These are phyloP conservation scores for Amoeboaphelidium protococcarum DNA, from an alignment of 371 early-diverging fungal genomes.

Conservation along the genomic window DNA sequence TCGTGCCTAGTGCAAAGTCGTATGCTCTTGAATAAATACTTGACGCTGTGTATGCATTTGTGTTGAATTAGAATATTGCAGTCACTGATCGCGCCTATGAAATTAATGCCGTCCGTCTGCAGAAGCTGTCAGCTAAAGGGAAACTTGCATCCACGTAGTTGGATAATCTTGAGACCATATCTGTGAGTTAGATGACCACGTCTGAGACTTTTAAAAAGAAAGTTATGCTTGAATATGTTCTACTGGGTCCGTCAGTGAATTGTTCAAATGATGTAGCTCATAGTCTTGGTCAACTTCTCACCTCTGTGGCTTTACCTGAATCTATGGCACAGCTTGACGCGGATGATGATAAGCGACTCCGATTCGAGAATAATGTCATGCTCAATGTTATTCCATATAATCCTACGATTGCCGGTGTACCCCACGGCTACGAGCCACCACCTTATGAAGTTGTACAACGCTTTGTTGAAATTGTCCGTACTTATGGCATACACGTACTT, in stretches of 20 bases:
- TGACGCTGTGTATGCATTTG: slow-evolving; percentile 34
- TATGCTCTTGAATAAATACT: slow-evolving; percentile 38
- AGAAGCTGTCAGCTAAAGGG: no score
- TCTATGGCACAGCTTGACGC: no score
- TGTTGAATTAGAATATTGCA: not conserved
- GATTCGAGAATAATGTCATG: slow-evolving; percentile 11
- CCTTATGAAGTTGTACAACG: slow-evolving; percentile 2
- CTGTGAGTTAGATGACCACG: not conserved
- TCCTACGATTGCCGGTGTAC: slow-evolving; percentile 10
- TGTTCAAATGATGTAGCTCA: slow-evolving; percentile 11
- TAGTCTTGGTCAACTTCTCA: slow-evolving; percentile 13
- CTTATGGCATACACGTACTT: slow-evolving; percentile 12
- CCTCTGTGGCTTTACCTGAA: no score
- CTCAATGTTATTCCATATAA: slow-evolving; percentile 25
- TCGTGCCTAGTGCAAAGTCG: slow-evolving; percentile 66
- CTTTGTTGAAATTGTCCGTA: slow-evolving; percentile 13
- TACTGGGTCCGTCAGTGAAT: slow-evolving; percentile 14
- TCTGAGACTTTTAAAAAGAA: not conserved
- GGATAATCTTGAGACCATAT: no score
- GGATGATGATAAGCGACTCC: no score
- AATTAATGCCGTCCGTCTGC: no score
- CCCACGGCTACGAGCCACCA: slow-evolving; percentile 16
- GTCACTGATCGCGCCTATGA: no score
- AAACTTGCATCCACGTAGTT: no score
- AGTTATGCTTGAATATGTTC: slow-evolving; percentile 20